phyloP scores from a whole-genome alignment of 2,329 filamentous ascomycete genomes.

The Coniochaeta sp. region DNA sequence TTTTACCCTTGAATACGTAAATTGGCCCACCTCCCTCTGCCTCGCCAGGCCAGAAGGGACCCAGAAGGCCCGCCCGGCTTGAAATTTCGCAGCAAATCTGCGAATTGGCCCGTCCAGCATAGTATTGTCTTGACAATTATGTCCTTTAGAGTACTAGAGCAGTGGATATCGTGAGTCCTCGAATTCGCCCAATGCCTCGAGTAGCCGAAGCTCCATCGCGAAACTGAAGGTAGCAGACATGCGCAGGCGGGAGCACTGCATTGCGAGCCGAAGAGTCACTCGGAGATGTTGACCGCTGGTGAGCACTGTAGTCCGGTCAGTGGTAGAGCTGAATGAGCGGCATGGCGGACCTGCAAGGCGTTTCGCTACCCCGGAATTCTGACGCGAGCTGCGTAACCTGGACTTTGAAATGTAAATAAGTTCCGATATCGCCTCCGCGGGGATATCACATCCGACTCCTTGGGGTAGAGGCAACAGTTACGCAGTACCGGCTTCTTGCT shows the following conservation, averaged over 20 bases:
- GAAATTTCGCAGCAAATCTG: neutral
- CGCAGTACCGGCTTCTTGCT: neutral
- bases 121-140: neutral
- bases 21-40: neutral
- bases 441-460: neutral
- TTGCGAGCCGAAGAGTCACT: neutral
- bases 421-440: neutral
- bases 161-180: neutral
- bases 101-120: neutral
- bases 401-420: too few species aligned
- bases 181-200: slow-evolving; percentile 1
- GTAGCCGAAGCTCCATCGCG: neutral
- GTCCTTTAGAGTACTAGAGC: neutral
- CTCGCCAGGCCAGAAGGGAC: neutral
- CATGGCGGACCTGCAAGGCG: neutral
- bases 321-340: neutral
- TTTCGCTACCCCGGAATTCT: neutral
- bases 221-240: neutral
- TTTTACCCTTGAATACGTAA: neutral
- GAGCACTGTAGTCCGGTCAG: neutral
- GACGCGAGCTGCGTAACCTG: neutral
- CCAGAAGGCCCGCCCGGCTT: neutral
- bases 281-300: neutral
- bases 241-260: neutral
- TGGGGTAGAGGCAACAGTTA: neutral